phyloP scores from a whole-genome alignment of 768 basidiomycete genomes.

The Kwoniella bestiolae region DNA sequence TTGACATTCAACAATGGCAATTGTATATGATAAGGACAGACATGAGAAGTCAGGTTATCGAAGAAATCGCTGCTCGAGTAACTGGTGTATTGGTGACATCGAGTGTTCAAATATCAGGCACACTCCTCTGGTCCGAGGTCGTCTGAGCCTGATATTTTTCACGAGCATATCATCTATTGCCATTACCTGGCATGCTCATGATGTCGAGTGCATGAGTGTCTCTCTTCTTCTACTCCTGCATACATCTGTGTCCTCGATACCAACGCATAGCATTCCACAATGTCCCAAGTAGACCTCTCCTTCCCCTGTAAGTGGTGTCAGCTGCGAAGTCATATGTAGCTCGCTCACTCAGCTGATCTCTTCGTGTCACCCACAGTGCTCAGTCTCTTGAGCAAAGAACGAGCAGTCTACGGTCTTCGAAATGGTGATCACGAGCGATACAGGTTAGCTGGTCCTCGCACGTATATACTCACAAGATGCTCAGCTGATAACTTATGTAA shows the following conservation, averaged over 20 bases:
- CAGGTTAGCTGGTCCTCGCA: conserved; percentile 61
- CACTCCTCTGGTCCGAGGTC: not conserved
- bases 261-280: no score
- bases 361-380: conserved; percentile 65
- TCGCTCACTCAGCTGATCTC: conserved; percentile 6
- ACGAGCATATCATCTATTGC: no score
- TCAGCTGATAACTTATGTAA: not conserved
- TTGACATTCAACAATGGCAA: no score
- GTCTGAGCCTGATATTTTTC: not conserved
- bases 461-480: not conserved
- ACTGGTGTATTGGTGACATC: no score
- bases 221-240: no score
- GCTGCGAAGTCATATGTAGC: no score
- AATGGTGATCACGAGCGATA: conserved; percentile 88
- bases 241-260: not conserved
- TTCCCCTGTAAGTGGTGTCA: conserved; percentile 42
- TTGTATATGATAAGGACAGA: no score
- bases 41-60: not conserved
- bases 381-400: conserved; percentile 81
- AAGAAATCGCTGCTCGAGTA: no score
- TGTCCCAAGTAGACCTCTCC: conserved; percentile 28
- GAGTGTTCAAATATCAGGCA: no score
- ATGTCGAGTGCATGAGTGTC: no score
- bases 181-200: no score
- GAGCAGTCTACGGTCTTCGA: conserved; percentile 85